Conservation (phyloP, 23 red algal species). For the Chondrus crispus region DNA sequence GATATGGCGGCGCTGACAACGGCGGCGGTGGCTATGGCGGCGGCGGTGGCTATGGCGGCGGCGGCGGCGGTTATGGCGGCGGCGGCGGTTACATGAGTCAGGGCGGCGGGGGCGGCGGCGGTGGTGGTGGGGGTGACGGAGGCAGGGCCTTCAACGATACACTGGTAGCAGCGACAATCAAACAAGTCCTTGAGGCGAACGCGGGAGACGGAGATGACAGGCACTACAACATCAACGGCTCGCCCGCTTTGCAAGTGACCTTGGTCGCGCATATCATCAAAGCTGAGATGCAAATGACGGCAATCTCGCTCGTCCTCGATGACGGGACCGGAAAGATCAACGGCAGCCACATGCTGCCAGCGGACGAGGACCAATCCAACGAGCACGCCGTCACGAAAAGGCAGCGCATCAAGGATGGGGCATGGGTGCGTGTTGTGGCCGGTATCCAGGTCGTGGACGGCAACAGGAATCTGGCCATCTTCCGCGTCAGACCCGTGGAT, state of each 20-base stretch:
- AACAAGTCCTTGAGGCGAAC: constrained; percentile 9
- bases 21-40: not conserved
- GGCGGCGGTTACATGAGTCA: not conserved
- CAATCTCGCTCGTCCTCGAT: constrained; percentile 32
- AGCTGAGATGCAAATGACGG: constrained; percentile 23
- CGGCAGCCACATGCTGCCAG: constrained; percentile 17
- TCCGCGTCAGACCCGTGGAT: constrained; percentile 9
- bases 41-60: not conserved
- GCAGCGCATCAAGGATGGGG: constrained; percentile 17
- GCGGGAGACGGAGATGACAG: not conserved
- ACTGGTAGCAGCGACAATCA: constrained; percentile 14
- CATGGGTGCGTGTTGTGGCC: constrained; percentile 40
- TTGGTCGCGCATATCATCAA: constrained; percentile 26
- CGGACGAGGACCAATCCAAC: constrained; percentile 2
- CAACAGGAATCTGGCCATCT: not conserved
- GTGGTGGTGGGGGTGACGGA: not conserved
- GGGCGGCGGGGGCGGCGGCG: constrained; percentile 2
- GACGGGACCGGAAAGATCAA: constrained; percentile 30
- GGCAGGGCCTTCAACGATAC: not conserved
- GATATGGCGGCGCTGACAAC: not conserved
- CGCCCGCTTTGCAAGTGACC: not conserved
- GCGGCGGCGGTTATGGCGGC: constrained; percentile 2
- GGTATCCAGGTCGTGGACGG: not conserved
- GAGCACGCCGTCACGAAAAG: constrained; percentile 25
- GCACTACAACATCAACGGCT: constrained; percentile 19